A percentile compares a stretch with the other conserved stretches of the same genome.
Conservation (phyloP, 495 filamentous ascomycete genomes). For the Tetracladium marchalianum region DNA sequence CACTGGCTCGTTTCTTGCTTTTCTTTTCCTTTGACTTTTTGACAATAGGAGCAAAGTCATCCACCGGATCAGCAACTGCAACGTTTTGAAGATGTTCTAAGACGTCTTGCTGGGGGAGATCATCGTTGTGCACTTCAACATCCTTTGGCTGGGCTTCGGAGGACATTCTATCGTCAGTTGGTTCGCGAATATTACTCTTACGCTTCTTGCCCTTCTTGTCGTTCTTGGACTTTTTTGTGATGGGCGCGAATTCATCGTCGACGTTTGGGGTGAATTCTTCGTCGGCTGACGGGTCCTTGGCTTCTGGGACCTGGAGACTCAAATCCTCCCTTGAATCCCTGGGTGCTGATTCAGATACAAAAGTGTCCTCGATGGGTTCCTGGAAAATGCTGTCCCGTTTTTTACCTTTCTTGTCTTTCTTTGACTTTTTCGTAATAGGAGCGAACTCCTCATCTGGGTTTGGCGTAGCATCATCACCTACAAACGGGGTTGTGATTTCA, state of each 20-base stretch:
- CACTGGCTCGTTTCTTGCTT: slow-evolving; percentile 19
- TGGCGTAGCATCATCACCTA: slow-evolving; percentile 29
- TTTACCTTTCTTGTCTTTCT: slow-evolving; percentile 34
- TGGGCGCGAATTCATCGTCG: slow-evolving; percentile 18
- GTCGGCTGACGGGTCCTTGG: background rate
- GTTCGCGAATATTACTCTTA: background rate
- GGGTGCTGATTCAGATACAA: background rate
- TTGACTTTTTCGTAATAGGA: slow-evolving; percentile 24
- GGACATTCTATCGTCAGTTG: background rate
- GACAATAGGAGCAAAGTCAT: background rate
- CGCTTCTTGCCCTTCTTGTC: slow-evolving; percentile 28
- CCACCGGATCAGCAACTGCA: background rate
- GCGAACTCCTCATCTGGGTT: slow-evolving; percentile 24
- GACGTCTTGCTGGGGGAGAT: too few species aligned
- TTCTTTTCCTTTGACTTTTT: too few species aligned
- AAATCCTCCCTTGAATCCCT: slow-evolving; percentile 14
- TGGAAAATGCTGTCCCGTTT: slow-evolving; percentile 10
- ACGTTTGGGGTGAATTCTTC: slow-evolving; percentile 23
- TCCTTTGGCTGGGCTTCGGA: background rate
- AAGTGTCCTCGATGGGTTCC: background rate
- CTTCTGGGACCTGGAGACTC: background rate
- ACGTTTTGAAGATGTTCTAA: background rate
- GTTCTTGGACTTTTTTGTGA: slow-evolving; percentile 31
- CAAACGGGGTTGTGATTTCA: slow-evolving; percentile 18
- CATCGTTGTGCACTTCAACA: too few species aligned